These are phyloP conservation scores for Cryptosporidium felis DNA, from an alignment of 169 alveolate species.

Conservation along the genomic window DNA sequence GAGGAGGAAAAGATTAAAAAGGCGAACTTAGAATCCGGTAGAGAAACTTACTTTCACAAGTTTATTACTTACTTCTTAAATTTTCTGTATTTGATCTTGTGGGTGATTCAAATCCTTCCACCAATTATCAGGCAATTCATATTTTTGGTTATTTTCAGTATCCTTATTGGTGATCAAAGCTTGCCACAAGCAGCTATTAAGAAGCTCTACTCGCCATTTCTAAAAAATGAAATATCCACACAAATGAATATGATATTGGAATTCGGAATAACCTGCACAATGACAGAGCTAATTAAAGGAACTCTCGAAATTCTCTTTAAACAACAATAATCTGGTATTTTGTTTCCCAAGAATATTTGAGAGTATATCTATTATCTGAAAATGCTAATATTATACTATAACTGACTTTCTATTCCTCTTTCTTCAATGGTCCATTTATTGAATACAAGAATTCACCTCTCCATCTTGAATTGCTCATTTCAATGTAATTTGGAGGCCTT, in stretches of 20 bases:
- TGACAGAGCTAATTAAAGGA: slow-evolving; percentile 3
- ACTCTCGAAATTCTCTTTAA: background rate
- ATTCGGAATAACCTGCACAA: background rate
- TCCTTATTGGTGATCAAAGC: background rate
- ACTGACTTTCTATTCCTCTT: too few relatives aligned
- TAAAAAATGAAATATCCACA: background rate
- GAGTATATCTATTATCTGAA: too few relatives aligned
- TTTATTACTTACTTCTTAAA: too few relatives aligned
- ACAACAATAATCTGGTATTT: background rate
- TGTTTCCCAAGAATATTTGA: too few relatives aligned
- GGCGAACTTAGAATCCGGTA: too few relatives aligned
- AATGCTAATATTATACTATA: too few relatives aligned
- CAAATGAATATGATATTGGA: background rate
- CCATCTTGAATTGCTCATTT: too few relatives aligned
- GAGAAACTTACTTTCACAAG: too few relatives aligned
- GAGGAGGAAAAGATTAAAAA: background rate
- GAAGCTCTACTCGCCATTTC: slow-evolving; percentile 44
- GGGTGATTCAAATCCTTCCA: background rate
- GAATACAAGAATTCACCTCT: too few relatives aligned
- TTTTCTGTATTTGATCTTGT: background rate
- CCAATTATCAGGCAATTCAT: background rate
- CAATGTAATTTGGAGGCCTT: too few relatives aligned
- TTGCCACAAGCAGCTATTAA: background rate
- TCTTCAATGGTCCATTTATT: too few relatives aligned
- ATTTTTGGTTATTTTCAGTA: background rate